Conservation (phyloP, 2,329 filamentous ascomycete genomes). For the Chaetomium sp. region DNA sequence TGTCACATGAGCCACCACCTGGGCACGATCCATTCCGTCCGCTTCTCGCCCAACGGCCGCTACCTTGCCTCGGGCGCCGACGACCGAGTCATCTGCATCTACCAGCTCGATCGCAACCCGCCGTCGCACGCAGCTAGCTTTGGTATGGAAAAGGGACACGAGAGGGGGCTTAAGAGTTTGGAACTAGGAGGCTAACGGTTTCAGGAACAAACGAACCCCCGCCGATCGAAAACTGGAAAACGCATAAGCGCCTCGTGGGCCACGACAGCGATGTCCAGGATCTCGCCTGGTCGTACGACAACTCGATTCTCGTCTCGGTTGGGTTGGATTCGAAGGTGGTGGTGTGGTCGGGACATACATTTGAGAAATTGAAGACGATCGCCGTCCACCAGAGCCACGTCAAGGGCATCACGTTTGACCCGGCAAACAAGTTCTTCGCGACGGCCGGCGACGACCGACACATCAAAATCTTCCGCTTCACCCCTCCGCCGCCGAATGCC, state of each 20-base stretch:
- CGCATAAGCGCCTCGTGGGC: constrained; percentile 83
- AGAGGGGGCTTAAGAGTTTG: not conserved
- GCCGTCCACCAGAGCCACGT: constrained; percentile 94
- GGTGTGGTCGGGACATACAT: constrained; percentile 95
- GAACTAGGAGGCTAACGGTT: constrained; percentile 11
- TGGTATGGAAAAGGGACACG: constrained; percentile 42
- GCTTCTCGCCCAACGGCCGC: constrained; percentile 90
- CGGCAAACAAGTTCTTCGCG: constrained; percentile 98
- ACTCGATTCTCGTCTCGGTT: constrained; percentile 90
- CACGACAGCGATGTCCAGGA: constrained; percentile 99
- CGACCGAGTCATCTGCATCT: constrained; percentile 98
- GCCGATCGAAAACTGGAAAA: constrained; percentile 96
- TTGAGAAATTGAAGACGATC: constrained; percentile 93
- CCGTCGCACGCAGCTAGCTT: constrained; percentile 72
- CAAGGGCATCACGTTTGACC: constrained; percentile 97
- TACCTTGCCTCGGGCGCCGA: constrained; percentile 96
- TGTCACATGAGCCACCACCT: constrained; percentile 98
- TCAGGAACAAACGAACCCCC: constrained; percentile 78
- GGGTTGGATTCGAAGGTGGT: constrained; percentile 97
- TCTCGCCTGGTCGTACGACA: constrained; percentile 93
- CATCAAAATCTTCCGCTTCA: constrained; percentile 95
- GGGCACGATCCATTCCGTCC: constrained; percentile 92
- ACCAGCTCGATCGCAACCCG: constrained; percentile 77
- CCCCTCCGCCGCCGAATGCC: constrained; percentile 80
- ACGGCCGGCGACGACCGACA: constrained; percentile 95